Evolutionary conservation across 192 early-diverging fungal species (phyloP), one percentile per base, ranked within the genome.

Genomic region (Funneliformis mosseae): DNA sequence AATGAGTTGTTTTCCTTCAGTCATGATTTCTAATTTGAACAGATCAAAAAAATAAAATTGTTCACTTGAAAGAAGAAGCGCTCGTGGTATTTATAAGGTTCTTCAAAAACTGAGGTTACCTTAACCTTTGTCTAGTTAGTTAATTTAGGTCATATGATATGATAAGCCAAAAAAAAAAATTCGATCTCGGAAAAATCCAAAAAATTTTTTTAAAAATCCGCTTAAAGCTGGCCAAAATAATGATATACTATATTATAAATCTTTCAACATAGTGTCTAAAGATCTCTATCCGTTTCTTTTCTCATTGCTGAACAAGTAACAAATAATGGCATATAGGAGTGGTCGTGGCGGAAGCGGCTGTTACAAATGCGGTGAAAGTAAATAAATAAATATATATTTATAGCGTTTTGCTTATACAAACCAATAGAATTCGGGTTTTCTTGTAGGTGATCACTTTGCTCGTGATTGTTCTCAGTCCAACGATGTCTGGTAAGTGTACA

Each of bases 351-450:
- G 64, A 16, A 18, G 11, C 8, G 64, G 64, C 64, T 67, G 64
- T 67, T 67, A 67, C n/a, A 67, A 67, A 28, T 67, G 64, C 33
- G 64, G 64, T 27, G 64, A 61, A 61, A n/a, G 64, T 67, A 67
- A 38, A 18, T 33, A 27, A 23, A 12, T 38, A 14, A 16, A 27
- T 27, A 67, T 67, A 33, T 33, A 12, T 33, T 67, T 14, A 67
- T 67, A 5, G 5, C 33, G 7, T 33, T 67, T 66, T 38, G 11
- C 33, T 67, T 38, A 11, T 67, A 18, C 50, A 55, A 55, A 7
- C 10, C 33, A 33, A 12, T 33, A 38, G 7, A 10, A 11, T 16
- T 33, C 16, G 25, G 16, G 33, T 67, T 33, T 16, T 18, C 18
- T 67, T 16, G 7, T 70, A 70, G 68, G 38, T n/a, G 68, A 41